Evolutionary conservation across 2,329 filamentous ascomycete genomes (phyloP), one percentile per base, ranked within the genome.

Genomic region (Cucurbitaria berberidis): DNA sequence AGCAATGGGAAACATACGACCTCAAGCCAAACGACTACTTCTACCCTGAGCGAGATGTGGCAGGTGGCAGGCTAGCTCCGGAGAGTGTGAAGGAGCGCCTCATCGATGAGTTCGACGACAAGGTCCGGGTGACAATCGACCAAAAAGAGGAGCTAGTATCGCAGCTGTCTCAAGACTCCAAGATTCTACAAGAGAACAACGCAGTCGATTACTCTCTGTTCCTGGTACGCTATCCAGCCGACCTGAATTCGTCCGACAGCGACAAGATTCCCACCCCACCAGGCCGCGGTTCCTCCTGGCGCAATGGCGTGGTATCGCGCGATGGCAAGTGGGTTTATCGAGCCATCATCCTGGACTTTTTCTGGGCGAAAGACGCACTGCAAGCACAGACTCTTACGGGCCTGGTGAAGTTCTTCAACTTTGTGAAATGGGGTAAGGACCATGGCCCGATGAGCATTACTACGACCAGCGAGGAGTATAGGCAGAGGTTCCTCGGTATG

Each of bases 141-240:
- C 78, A 88, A 45, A 85, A 84, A 8, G 78, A 83, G 5, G 77
- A 80, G 1, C 80, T 91, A 26, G 77, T 84, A 39, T 68, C 74
- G 0, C 78, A 81, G 1, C 73, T 91, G 3, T 78, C 84, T 22
- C 76, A 77, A 2, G 89, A 91, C 68, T 90, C 88, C 0, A 76
- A 80, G 36, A 79, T 91, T 1, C 77, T 91, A 0, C 80, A 84
- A 2, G 75, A 81, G 5, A 76, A 82, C 53, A 89, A 90, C 57
- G 86, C 86, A 0, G 87, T 91, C 0, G 89, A 91, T 69, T 92
- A 91, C 73, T 91, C 88, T 0, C 80, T 91, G 2, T 91, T 91
- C 63, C 74, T 91, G 0, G 83, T 90, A 1, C 82, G 88, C 3
- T 78, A 82, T 39, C 82, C 83, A 0, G 72, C 74, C 0, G 66